A percentile compares a stretch with the other conserved stretches of the same genome.
Evolutionary conservation across 2,329 filamentous ascomycete species (phyloP).

Genomic region (Periconia macrospinosa): DNA sequence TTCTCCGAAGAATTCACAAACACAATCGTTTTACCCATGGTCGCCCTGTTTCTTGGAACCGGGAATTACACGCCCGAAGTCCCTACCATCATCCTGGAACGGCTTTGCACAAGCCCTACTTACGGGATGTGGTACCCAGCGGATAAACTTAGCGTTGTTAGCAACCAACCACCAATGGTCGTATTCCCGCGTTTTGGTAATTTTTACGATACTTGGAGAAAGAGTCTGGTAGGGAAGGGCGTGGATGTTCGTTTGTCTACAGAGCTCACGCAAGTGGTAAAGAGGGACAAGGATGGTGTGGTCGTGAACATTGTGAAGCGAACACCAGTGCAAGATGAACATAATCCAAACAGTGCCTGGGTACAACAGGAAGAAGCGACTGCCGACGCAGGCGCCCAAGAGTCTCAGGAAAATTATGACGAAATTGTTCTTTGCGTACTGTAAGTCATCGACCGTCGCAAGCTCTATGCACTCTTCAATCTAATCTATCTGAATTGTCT

Average conservation of each 20-base stretch:
- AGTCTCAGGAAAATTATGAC: slow-evolving; percentile 59
- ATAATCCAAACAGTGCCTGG: slow-evolving; percentile 51
- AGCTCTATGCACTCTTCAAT: background rate
- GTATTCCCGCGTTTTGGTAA: slow-evolving; percentile 65
- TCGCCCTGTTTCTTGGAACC: slow-evolving; percentile 73
- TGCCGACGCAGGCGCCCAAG: slow-evolving; percentile 45
- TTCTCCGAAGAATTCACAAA: slow-evolving; percentile 73
- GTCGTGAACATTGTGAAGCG: slow-evolving; percentile 51
- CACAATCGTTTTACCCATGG: slow-evolving; percentile 70
- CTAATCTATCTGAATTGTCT: background rate
- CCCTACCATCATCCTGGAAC: slow-evolving; percentile 65
- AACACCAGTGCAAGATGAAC: slow-evolving; percentile 45
- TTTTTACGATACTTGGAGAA: slow-evolving; percentile 64
- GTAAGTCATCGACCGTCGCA: slow-evolving; percentile 21
- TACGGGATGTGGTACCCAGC: slow-evolving; percentile 63
- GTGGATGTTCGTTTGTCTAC: slow-evolving; percentile 61
- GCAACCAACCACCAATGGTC: slow-evolving; percentile 59
- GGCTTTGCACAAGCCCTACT: slow-evolving; percentile 55
- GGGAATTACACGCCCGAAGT: slow-evolving; percentile 75
- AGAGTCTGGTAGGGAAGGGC: slow-evolving; percentile 56
- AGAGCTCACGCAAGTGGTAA: slow-evolving; percentile 57
- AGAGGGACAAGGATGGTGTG: slow-evolving; percentile 56
- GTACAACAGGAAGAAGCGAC: slow-evolving; percentile 42
- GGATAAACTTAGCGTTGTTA: slow-evolving; percentile 51
- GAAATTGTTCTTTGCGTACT: slow-evolving; percentile 67